Evolutionary conservation across 148 eudicot species (phyloP).

Genomic region (Oxyria digyna): DNA sequence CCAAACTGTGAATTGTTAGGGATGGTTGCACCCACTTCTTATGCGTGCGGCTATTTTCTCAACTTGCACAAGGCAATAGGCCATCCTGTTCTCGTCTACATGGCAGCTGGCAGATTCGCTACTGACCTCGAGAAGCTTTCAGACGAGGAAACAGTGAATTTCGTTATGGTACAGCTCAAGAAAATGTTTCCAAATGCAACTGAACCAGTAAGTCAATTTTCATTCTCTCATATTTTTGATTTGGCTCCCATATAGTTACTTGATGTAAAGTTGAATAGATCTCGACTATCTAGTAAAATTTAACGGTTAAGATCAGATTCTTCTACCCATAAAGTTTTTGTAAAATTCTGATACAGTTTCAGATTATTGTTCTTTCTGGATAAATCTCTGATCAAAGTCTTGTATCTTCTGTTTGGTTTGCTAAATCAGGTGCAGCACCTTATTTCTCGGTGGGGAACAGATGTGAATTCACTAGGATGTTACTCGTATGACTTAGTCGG

Average conservation of each 20-base stretch:
- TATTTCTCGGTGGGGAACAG: constrained; percentile 89
- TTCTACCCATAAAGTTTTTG: too few species aligned
- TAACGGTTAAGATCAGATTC: too few species aligned
- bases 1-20: constrained; percentile 82
- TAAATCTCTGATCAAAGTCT: neutral
- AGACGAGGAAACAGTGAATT: constrained; percentile 62
- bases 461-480: constrained; percentile 79
- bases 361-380: neutral
- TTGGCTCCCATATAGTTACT: too few species aligned
- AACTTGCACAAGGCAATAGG: constrained; percentile 94
- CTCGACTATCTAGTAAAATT: too few species aligned
- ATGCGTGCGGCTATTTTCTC: constrained; percentile 92
- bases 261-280: too few species aligned
- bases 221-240: neutral
- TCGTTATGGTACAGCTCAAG: constrained; percentile 82
- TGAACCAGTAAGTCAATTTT: constrained; percentile 59
- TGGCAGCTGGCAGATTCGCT: constrained; percentile 95
- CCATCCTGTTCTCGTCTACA: constrained; percentile 87
- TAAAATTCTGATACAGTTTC: too few species aligned
- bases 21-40: constrained; percentile 75
- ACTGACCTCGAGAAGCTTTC: constrained; percentile 78
- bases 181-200: constrained; percentile 84
- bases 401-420: neutral
- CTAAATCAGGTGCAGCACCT: constrained; percentile 63
- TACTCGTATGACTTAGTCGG: constrained; percentile 89